phyloP scores from a whole-genome alignment of 2,329 filamentous ascomycete genomes.

The Paraconiothyrium brasiliense region DNA sequence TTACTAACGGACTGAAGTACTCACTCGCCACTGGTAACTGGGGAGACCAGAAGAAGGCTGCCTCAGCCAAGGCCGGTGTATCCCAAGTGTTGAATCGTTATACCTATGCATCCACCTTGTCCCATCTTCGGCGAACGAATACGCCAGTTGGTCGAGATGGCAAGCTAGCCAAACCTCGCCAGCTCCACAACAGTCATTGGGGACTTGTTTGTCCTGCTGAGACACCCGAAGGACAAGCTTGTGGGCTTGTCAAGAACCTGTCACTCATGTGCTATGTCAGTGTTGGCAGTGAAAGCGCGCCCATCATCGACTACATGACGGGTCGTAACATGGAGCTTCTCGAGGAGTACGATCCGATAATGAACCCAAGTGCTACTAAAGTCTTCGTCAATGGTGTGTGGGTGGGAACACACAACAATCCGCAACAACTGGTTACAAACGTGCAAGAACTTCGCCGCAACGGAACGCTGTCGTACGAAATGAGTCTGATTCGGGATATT shows the following conservation, averaged over 20 bases:
- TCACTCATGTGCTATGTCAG: constrained; percentile 99
- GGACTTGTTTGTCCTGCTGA: constrained; percentile 96
- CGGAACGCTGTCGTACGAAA: constrained; percentile 87
- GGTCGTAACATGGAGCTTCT: constrained; percentile 95
- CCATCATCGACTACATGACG: constrained; percentile 94
- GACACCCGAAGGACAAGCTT: constrained; percentile 97
- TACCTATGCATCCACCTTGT: constrained; percentile 94
- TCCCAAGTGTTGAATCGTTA: constrained; percentile 98
- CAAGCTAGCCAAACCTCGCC: constrained; percentile 96
- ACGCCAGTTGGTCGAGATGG: constrained; percentile 97
- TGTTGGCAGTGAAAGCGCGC: constrained; percentile 89
- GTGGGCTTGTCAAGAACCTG: constrained; percentile 96
- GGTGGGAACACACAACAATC: constrained; percentile 94
- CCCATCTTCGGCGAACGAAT: constrained; percentile 96
- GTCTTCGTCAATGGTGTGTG: constrained; percentile 98
- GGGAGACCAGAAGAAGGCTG: constrained; percentile 99
- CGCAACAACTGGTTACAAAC: constrained; percentile 81
- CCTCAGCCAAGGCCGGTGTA: constrained; percentile 92
- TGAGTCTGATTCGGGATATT: constrained; percentile 94
- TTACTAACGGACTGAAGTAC: constrained; percentile 95
- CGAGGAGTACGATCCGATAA: constrained; percentile 78
- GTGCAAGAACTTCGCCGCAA: constrained; percentile 81
- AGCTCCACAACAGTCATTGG: constrained; percentile 99
- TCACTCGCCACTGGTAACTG: constrained; percentile 97
- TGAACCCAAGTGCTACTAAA: constrained; percentile 91